phyloP scores from a whole-genome alignment of 495 filamentous ascomycete genomes.

The Penicillium nucicola region DNA sequence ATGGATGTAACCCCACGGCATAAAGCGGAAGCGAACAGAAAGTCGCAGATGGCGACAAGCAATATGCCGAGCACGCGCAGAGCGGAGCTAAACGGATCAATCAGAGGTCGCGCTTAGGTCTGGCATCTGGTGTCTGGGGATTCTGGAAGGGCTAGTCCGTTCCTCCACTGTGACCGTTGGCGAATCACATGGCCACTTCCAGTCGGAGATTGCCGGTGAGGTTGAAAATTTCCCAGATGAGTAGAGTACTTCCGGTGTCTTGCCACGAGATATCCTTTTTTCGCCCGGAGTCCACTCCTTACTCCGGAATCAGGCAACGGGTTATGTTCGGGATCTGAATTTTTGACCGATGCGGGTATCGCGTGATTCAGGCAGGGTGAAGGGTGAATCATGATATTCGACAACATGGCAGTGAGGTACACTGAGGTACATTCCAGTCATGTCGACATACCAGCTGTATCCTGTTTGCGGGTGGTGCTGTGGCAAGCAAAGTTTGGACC shows the following conservation, averaged over 20 bases:
- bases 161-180: slow-evolving; percentile 7
- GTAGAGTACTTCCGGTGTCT: not conserved
- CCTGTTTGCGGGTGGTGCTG: too few relatives aligned
- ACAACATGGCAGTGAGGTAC: too few relatives aligned
- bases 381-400: not conserved
- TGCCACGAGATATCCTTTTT: not conserved
- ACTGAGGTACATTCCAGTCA: too few relatives aligned
- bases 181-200: slow-evolving; percentile 9
- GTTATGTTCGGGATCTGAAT: slow-evolving; percentile 4
- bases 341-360: not conserved
- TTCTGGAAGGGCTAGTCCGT: slow-evolving; percentile 7
- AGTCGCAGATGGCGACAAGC: slow-evolving; percentile 18
- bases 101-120: not conserved
- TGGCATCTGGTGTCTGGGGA: not conserved
- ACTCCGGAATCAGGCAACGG: slow-evolving; percentile 3
- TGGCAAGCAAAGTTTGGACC: too few relatives aligned
- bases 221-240: slow-evolving; percentile 7
- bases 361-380: not conserved
- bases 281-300: slow-evolving; percentile 7
- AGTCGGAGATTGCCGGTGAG: slow-evolving; percentile 15
- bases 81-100: slow-evolving; percentile 1
- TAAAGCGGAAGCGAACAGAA: slow-evolving; percentile 16
- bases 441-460: too few relatives aligned
- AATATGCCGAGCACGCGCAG: not conserved
- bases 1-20: slow-evolving; percentile 35